Conservation (phyloP, 2,329 filamentous ascomycete species). For the Microdochium paspali region DNA sequence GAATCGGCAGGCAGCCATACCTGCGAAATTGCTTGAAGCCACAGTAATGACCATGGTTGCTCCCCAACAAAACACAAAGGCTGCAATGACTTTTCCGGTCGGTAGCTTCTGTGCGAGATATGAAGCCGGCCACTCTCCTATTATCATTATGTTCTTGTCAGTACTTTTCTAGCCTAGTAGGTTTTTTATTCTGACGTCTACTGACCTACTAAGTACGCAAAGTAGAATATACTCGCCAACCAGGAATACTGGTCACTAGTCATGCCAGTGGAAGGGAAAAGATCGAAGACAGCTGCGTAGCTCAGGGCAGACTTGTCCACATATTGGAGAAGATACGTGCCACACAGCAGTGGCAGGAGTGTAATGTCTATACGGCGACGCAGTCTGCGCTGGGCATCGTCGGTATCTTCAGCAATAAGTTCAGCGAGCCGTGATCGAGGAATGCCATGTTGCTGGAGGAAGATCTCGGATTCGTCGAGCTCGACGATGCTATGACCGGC, state of each 20-base stretch:
- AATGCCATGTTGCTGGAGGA: slow-evolving; percentile 32
- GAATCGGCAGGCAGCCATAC: slow-evolving; percentile 2
- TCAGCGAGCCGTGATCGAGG: slow-evolving; percentile 25
- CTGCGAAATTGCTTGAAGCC: slow-evolving; percentile 1
- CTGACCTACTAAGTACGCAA: slow-evolving; percentile 18
- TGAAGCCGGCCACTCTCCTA: neutral
- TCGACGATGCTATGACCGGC: slow-evolving; percentile 1
- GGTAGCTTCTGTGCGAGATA: slow-evolving; percentile 2
- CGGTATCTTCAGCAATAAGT: slow-evolving; percentile 21
- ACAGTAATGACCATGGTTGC: slow-evolving; percentile 2
- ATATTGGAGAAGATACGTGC: slow-evolving; percentile 25
- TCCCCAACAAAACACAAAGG: slow-evolving; percentile 3
- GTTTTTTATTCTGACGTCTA: neutral
- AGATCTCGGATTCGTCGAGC: slow-evolving; percentile 34
- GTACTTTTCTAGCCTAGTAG: too few species aligned
- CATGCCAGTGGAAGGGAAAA: slow-evolving; percentile 31
- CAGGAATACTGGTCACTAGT: slow-evolving; percentile 36
- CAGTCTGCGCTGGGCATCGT: slow-evolving; percentile 16
- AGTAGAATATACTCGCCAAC: slow-evolving; percentile 45
- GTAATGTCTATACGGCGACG: slow-evolving; percentile 34
- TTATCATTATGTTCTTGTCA: too few species aligned
- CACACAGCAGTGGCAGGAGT: too few species aligned
- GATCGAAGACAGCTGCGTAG: slow-evolving; percentile 10
- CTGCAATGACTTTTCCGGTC: neutral
- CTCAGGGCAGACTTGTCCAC: slow-evolving; percentile 34